These are phyloP conservation scores for Halophytophthora polymorphica DNA, from an alignment of 352 stramenopile genomes.

Conservation along the genomic window DNA sequence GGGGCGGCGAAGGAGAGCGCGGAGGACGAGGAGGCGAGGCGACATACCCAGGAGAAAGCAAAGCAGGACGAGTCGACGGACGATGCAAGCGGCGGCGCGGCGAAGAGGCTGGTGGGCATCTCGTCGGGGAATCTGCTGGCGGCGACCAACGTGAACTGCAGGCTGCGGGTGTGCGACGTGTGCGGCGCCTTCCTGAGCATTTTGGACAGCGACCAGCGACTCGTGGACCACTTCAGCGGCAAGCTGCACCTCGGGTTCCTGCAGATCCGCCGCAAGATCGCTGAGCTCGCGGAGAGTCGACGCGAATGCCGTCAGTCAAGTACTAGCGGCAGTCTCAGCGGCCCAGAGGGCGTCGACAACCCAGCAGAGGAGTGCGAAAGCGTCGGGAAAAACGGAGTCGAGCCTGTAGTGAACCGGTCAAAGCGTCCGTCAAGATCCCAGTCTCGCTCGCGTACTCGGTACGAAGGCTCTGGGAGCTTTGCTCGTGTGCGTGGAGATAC, in stretches of 20 bases:
- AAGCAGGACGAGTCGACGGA: conserved; percentile 15
- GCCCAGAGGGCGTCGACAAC: background rate
- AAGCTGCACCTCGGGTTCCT: conserved; percentile 91
- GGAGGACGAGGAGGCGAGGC: background rate
- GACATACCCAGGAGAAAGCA: conserved; percentile 1
- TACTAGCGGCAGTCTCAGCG: background rate
- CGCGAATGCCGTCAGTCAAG: conserved; percentile 15
- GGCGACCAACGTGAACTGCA: conserved; percentile 66
- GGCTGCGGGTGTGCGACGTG: conserved; percentile 89
- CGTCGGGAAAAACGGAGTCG: background rate
- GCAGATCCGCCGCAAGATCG: conserved; percentile 84
- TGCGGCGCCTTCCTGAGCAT: conserved; percentile 91
- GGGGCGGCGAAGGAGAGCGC: background rate
- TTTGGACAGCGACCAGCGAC: conserved; percentile 87
- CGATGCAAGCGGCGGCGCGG: too few relatives aligned
- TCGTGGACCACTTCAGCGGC: conserved; percentile 89
- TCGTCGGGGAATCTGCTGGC: conserved; percentile 1
- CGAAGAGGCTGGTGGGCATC: conserved; percentile 16
- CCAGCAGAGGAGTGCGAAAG: too few relatives aligned
- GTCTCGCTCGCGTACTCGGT: conserved; percentile 23
- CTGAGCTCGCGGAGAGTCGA: conserved; percentile 54
- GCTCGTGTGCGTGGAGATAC: too few relatives aligned
- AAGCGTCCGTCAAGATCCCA: background rate
- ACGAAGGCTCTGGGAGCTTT: background rate
- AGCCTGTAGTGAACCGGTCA: background rate